Conservation (phyloP, 73 alveolate genomes). For the Diophrys sp. region DNA sequence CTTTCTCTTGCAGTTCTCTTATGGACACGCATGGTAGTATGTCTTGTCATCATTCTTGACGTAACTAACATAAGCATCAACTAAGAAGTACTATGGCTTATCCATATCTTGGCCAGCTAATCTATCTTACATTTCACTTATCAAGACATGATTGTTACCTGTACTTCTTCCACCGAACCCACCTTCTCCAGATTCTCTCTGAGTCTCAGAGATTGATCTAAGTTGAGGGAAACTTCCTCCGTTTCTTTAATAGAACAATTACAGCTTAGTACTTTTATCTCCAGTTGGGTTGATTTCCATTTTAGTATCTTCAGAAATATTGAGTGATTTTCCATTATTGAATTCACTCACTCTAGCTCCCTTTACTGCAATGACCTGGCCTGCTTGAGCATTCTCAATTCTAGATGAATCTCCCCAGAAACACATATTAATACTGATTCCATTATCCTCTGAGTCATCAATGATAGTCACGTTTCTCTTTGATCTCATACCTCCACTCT, state of each 20-base stretch:
- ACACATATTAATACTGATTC: constrained; percentile 25
- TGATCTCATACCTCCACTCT: constrained; percentile 45
- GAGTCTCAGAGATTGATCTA: constrained; percentile 14
- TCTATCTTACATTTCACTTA: too few species aligned
- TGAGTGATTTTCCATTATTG: constrained; percentile 45
- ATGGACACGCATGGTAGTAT: constrained; percentile 45
- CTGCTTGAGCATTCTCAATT: constrained; percentile 6
- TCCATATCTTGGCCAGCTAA: constrained; percentile 13
- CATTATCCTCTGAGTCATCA: constrained; percentile 38
- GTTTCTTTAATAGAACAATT: neutral
- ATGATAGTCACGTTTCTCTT: constrained; percentile 36
- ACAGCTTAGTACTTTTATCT: neutral
- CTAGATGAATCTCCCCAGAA: constrained; percentile 56
- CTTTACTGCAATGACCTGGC: constrained; percentile 41
- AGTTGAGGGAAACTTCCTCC: constrained; percentile 1
- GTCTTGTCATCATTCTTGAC: constrained; percentile 19
- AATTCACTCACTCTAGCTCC: constrained; percentile 56
- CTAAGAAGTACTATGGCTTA: too few species aligned
- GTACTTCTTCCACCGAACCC: constrained; percentile 8
- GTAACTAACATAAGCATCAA: constrained; percentile 29
- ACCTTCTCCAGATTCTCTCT: constrained; percentile 5
- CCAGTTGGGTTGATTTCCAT: neutral
- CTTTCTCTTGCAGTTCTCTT: constrained; percentile 41
- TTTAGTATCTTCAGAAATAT: constrained; percentile 21
- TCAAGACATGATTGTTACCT: too few species aligned